These are phyloP conservation scores for Colletotrichum sp. DNA, from an alignment of 2,329 filamentous ascomycete species.

Conservation along the genomic window DNA sequence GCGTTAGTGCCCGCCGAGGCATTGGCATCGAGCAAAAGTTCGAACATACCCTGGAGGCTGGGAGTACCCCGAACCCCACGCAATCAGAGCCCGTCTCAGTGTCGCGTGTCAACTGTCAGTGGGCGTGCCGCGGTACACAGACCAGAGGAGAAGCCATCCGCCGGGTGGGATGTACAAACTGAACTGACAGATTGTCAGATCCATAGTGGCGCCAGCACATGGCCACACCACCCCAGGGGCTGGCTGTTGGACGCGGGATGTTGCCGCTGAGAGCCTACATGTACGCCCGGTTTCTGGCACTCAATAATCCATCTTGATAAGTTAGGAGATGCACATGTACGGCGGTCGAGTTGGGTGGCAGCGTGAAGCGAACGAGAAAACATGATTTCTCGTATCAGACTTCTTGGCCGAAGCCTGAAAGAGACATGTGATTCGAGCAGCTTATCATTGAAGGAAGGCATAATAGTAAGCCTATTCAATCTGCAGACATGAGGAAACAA, in stretches of 20 bases:
- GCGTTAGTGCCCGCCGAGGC: constrained; percentile 4
- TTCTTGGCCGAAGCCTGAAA: neutral
- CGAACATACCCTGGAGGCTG: neutral
- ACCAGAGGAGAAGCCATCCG: neutral
- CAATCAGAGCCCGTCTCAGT: neutral
- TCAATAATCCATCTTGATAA: neutral
- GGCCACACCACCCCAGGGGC: neutral
- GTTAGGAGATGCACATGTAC: neutral
- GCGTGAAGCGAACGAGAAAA: neutral
- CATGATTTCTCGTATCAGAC: neutral
- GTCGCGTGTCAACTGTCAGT: constrained; percentile 2
- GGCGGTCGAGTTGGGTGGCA: neutral
- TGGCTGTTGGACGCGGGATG: neutral
- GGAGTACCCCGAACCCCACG: neutral
- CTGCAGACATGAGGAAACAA: neutral
- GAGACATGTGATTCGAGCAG: neutral
- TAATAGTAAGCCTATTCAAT: neutral
- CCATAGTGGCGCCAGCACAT: neutral
- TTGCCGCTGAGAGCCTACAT: neutral
- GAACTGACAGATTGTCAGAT: neutral
- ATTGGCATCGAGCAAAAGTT: constrained; percentile 1
- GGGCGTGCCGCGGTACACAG: neutral
- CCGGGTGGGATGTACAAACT: neutral
- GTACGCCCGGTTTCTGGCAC: neutral
- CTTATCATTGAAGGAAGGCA: neutral